Conservation (phyloP, 176 grass and related monocot genomes). For the Eragrostis nindensis region DNA sequence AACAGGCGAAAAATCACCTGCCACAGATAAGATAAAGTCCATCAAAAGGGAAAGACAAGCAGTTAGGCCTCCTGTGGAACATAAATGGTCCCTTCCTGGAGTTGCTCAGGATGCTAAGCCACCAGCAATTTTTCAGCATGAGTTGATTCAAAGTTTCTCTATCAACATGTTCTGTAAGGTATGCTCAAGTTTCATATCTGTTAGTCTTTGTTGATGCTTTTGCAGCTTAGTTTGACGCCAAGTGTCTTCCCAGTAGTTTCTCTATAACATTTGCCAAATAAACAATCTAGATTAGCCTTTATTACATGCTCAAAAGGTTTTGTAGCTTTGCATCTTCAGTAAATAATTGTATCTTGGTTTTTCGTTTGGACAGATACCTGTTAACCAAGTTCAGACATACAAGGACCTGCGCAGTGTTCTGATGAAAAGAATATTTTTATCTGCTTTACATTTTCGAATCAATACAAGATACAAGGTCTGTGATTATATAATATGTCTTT, state of each 20-base stretch:
- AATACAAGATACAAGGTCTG: constrained; percentile 99
- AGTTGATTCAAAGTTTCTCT: constrained; percentile 95
- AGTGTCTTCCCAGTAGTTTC: constrained; percentile 5
- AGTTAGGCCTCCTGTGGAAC: constrained; percentile 90
- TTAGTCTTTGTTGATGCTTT: constrained; percentile 16
- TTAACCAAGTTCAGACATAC: constrained; percentile 74
- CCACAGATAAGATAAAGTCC: constrained; percentile 53
- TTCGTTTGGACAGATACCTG: constrained; percentile 70
- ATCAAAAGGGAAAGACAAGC: constrained; percentile 77
- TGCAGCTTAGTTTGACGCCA: background rate
- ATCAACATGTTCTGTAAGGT: constrained; percentile 99
- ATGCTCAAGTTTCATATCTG: constrained; percentile 36
- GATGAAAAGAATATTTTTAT: constrained; percentile 99
- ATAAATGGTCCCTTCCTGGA: constrained; percentile 87
- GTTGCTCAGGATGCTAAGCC: constrained; percentile 56
- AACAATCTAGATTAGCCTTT: background rate
- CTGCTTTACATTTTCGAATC: constrained; percentile 92
- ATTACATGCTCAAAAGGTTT: background rate
- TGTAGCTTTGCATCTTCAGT: constrained; percentile 5
- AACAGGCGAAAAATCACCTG: constrained; percentile 60
- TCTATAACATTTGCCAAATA: background rate
- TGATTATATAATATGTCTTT: constrained; percentile 19
- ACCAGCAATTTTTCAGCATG: constrained; percentile 95
- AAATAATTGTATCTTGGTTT: constrained; percentile 19
- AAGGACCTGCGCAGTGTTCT: constrained; percentile 81